Base-by-base conservation (phyloP, 2,329 filamentous ascomycete species). In the Phyllosticta citrichinensis region DNA sequence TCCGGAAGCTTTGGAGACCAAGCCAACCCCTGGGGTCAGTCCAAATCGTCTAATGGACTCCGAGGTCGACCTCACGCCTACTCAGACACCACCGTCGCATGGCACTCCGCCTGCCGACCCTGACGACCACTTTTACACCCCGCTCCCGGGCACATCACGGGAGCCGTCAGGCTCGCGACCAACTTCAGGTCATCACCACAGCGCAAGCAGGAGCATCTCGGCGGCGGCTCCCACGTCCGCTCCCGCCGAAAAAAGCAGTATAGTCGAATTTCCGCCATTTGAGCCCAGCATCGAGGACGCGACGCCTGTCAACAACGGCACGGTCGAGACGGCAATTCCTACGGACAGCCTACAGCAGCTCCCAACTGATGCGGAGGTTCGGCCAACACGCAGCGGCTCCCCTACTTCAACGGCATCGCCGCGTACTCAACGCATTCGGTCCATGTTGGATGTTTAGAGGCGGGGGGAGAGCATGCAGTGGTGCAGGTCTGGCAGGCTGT, bases 401-500 rank as follows among this genome's bases (percentile, higher is more conserved):
- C 57, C 17, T 8, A n/a, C 40, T 47, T n/a, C 40, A 2, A 33
- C 57, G 22, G 33, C 27, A 3, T 60, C 58, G 27, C 54, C 54
- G 17, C 59, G 40, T 9, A 25, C 33, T n/a, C 55, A 57, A 30
- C 33, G 55, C 12, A 52, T 62, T 51, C 24, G 60, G 20, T 62
- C 60, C 22, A 62, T 62, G 60, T 30, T 62, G 24, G 60, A 62
- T 24, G 55, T 62, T 40, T 62, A 40, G 52, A n/a, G 52, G 9
- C 11, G 5, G 12, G 3, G 20, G 19, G 20, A 14, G 17, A 5
- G 19, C 22, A 22, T 1, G 52, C 9, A 12, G 19, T 53, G 19
- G 12, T 14, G 19, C 52, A 12, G 19, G 17, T 10, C 52, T 17
- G 20, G 20, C 19, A 12, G 52, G 20, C 52, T 53, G 20, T 12